These are phyloP conservation scores for Phylloporus scabripes DNA, from an alignment of 768 basidiomycete genomes.

Conservation along the genomic window DNA sequence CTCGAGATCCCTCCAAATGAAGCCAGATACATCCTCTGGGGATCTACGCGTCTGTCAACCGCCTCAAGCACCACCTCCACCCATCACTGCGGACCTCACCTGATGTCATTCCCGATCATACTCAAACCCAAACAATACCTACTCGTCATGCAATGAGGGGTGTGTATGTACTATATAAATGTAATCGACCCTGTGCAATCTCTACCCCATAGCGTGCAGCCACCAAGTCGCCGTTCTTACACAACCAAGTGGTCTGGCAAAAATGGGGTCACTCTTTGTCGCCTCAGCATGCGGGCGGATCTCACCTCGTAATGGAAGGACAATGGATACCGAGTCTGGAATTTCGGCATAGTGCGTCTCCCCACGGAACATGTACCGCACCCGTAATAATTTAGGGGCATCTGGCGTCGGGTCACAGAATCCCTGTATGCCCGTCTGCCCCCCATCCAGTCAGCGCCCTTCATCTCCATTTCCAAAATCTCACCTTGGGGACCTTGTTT, in stretches of 20 bases:
- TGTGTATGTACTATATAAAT: conserved; percentile 24
- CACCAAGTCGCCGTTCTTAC: conserved; percentile 8
- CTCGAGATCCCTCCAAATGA: neutral
- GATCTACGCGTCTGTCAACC: conserved; percentile 3
- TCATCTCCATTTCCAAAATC: neutral
- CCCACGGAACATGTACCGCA: conserved; percentile 74
- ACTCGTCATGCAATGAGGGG: conserved; percentile 20
- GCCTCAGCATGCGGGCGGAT: conserved; percentile 15
- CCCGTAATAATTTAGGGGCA: conserved; percentile 59
- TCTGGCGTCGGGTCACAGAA: conserved; percentile 82
- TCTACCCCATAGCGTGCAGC: neutral
- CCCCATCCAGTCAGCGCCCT: conserved; percentile 7
- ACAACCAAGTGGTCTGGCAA: conserved; percentile 26
- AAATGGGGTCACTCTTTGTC: conserved; percentile 6
- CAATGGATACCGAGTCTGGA: conserved; percentile 59
- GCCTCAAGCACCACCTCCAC: neutral
- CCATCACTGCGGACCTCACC: conserved; percentile 23
- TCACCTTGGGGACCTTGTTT: conserved; percentile 68
- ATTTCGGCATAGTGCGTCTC: conserved; percentile 73
- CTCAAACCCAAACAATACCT: no score
- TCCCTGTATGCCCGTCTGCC: conserved; percentile 70
- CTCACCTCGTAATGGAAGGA: conserved; percentile 73
- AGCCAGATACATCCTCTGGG: neutral
- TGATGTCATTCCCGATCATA: conserved; percentile 18
- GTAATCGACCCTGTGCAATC: conserved; percentile 17